Evolutionary conservation across 2,329 filamentous ascomycete species (phyloP).

Genomic region (Beauveria scarabaeidicola): DNA sequence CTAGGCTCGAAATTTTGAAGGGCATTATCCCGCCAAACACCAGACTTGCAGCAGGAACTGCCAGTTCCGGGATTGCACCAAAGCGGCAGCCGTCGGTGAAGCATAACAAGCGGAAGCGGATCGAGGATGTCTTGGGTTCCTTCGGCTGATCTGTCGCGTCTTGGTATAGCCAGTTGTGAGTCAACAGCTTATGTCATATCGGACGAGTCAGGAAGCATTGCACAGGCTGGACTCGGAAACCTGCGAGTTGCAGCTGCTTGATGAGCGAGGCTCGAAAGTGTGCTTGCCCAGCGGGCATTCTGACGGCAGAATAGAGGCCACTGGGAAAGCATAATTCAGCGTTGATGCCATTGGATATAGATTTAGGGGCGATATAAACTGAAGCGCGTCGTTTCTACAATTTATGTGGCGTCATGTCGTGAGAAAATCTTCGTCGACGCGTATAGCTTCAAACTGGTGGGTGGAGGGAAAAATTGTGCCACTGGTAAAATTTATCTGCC

Average conservation of each 20-base stretch:
- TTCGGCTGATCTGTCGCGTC: conserved; percentile 16
- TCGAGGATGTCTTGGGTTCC: conserved; percentile 27
- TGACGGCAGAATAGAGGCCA: neutral
- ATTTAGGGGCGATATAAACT: neutral
- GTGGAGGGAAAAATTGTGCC: conserved; percentile 22
- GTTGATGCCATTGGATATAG: neutral
- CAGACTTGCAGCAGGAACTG: neutral
- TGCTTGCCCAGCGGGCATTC: no score
- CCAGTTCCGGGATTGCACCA: no score
- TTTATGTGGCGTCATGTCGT: neutral
- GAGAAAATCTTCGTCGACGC: neutral
- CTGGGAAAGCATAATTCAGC: neutral
- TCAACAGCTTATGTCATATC: neutral
- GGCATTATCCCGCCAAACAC: conserved; percentile 3
- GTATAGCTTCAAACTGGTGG: neutral
- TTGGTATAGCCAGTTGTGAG: neutral
- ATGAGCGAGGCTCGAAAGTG: no score
- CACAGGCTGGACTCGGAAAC: neutral
- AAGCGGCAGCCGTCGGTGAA: conserved; percentile 17
- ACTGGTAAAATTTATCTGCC: conserved; percentile 26
- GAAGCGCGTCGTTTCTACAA: neutral
- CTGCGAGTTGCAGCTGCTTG: neutral
- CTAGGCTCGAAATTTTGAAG: conserved; percentile 12
- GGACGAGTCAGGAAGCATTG: neutral
- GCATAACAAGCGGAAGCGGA: conserved; percentile 24